Conservation (phyloP, 2,329 filamentous ascomycete genomes). For the Dactylellina cionopaga region DNA sequence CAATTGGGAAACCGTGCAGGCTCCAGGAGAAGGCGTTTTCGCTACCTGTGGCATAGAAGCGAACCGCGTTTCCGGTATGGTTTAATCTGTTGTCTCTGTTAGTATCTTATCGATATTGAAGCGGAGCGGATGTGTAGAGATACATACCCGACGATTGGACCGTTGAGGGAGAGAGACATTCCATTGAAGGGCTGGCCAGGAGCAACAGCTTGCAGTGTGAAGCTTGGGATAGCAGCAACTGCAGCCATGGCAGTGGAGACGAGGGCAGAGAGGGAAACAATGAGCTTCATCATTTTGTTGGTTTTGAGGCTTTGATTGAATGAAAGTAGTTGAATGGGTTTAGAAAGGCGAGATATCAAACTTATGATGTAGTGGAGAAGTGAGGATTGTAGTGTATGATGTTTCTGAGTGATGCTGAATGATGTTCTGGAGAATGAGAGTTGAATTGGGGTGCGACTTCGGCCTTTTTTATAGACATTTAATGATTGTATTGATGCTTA, state of each 20-base stretch:
- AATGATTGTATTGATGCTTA: background rate
- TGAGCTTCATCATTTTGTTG: slow-evolving; percentile 42
- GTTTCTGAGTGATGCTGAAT: slow-evolving; percentile 29
- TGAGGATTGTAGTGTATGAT: slow-evolving; percentile 21
- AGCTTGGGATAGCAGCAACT: slow-evolving; percentile 31
- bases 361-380: background rate
- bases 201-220: slow-evolving; percentile 44
- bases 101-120: background rate
- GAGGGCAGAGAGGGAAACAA: slow-evolving; percentile 41
- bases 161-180: slow-evolving; percentile 36
- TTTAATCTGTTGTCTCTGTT: background rate
- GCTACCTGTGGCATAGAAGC: slow-evolving; percentile 39
- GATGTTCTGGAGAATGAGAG: slow-evolving; percentile 36
- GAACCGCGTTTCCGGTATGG: slow-evolving; percentile 16
- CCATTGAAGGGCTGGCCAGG: slow-evolving; percentile 38
- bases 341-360: slow-evolving; percentile 5
- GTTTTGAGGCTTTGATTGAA: slow-evolving; percentile 10
- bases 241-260: slow-evolving; percentile 49
- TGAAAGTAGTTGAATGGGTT: background rate
- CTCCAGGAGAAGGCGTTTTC: slow-evolving; percentile 32
- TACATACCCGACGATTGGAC: slow-evolving; percentile 24
- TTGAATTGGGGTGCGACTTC: slow-evolving; percentile 13
- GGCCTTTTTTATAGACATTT: slow-evolving; percentile 43
- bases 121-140: background rate
- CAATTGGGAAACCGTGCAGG: slow-evolving; percentile 43